Evolutionary conservation across 495 filamentous ascomycete genomes (phyloP).

Genomic region (Bacidia gigantensis): DNA sequence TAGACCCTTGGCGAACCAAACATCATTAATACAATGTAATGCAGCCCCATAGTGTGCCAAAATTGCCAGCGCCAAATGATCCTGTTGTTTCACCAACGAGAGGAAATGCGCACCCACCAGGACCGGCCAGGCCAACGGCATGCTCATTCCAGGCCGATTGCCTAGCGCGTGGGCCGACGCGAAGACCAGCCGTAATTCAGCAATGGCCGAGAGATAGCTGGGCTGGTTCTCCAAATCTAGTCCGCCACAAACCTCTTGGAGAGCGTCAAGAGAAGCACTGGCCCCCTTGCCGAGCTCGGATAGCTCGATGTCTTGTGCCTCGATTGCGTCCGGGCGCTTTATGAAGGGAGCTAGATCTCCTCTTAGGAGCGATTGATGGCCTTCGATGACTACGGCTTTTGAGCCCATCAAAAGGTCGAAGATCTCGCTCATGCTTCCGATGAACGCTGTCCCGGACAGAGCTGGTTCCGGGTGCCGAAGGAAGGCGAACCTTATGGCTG

Average conservation of each 20-base stretch:
- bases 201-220: neutral
- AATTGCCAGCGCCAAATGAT: conserved; percentile 27
- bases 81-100: conserved; percentile 20
- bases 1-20: conserved; percentile 31
- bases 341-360: neutral
- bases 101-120: conserved; percentile 16
- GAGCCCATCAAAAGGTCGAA: conserved; percentile 6
- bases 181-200: neutral
- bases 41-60: conserved; percentile 31
- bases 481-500: neutral
- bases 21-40: conserved; percentile 23
- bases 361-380: neutral
- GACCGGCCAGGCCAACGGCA: neutral
- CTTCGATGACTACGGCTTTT: neutral
- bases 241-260: neutral
- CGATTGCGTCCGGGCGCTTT: neutral
- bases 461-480: neutral
- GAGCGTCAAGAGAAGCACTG: neutral
- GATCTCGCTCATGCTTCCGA: conserved; percentile 1
- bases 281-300: neutral
- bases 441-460: neutral
- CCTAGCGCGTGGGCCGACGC: neutral
- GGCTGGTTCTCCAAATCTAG: neutral
- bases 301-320: neutral
- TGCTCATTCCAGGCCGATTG: neutral